Evolutionary conservation across 2,329 filamentous ascomycete genomes (phyloP).

Genomic region (Botrytis medusae): DNA sequence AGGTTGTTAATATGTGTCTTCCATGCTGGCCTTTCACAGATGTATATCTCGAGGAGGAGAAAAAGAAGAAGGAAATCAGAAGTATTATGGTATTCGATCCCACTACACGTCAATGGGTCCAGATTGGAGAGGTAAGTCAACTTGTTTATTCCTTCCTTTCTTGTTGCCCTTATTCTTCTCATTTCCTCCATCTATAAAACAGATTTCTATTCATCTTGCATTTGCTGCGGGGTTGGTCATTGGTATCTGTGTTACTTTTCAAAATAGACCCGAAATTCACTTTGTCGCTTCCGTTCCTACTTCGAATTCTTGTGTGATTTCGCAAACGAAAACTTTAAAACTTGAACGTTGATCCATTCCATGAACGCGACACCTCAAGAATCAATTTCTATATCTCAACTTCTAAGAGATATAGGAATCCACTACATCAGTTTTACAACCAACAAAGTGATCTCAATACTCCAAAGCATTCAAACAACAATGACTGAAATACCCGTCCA

Average conservation of each 20-base stretch:
- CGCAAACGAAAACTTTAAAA: too few species aligned
- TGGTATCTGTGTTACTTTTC: background rate
- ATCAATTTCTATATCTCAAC: background rate
- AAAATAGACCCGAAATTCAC: background rate
- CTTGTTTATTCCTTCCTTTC: background rate
- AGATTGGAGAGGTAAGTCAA: conserved; percentile 26
- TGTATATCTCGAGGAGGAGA: conserved; percentile 32
- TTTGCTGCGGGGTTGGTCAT: background rate
- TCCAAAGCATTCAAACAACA: conserved; percentile 35
- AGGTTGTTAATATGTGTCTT: conserved; percentile 26
- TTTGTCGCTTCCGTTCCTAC: background rate
- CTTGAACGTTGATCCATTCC: background rate
- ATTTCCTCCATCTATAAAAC: background rate
- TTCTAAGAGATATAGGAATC: background rate
- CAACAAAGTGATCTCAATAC: background rate
- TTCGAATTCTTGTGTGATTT: background rate
- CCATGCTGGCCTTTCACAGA: conserved; percentile 33
- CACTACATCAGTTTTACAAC: background rate
- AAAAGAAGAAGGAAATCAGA: conserved; percentile 24
- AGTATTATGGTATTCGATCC: conserved; percentile 29
- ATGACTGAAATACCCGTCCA: conserved; percentile 45
- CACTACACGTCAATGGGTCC: conserved; percentile 23
- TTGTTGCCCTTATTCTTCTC: background rate
- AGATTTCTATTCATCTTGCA: background rate
- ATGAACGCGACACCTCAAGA: background rate